These are phyloP conservation scores for Kodamaea kakaduensis DNA, from an alignment of 805 yeast species.

Conservation along the genomic window DNA sequence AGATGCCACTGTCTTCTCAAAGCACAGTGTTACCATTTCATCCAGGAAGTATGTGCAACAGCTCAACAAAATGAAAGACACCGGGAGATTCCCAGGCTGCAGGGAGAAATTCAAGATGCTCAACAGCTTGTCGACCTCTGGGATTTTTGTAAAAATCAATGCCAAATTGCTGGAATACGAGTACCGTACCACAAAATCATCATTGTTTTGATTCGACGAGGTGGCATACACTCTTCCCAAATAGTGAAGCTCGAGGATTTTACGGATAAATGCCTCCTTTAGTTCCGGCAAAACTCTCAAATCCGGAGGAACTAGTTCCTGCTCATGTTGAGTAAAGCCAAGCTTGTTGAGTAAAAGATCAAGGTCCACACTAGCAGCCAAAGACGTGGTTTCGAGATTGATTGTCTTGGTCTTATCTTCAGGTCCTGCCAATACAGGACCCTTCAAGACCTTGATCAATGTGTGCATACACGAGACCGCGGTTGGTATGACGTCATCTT, in stretches of 20 bases:
- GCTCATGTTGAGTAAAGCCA: constrained; percentile 35
- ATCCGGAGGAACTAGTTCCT: constrained; percentile 49
- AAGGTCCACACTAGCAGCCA: constrained; percentile 58
- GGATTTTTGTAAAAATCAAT: constrained; percentile 29
- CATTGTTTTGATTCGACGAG: constrained; percentile 9
- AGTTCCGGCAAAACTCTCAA: constrained; percentile 22
- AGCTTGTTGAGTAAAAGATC: constrained; percentile 46
- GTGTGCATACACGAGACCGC: constrained; percentile 56
- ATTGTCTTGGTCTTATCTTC: constrained; percentile 53
- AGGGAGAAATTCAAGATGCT: constrained; percentile 22
- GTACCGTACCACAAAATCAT: constrained; percentile 22
- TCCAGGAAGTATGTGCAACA: constrained; percentile 32
- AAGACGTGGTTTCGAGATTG: constrained; percentile 43
- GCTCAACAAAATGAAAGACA: constrained; percentile 29
- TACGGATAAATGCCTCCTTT: constrained; percentile 52
- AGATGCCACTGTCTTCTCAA: constrained; percentile 32
- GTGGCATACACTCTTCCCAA: constrained; percentile 19
- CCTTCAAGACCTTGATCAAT: constrained; percentile 58
- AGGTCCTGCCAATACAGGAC: constrained; percentile 51
- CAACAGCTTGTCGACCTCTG: constrained; percentile 36
- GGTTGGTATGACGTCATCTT: neutral
- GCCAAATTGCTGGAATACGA: constrained; percentile 34
- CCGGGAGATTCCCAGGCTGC: constrained; percentile 16
- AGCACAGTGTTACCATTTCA: constrained; percentile 38
- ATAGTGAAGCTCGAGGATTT: constrained; percentile 50